Base-by-base conservation (phyloP, 352 stramenopile genomes). In the Phytophthora pistaciae region DNA sequence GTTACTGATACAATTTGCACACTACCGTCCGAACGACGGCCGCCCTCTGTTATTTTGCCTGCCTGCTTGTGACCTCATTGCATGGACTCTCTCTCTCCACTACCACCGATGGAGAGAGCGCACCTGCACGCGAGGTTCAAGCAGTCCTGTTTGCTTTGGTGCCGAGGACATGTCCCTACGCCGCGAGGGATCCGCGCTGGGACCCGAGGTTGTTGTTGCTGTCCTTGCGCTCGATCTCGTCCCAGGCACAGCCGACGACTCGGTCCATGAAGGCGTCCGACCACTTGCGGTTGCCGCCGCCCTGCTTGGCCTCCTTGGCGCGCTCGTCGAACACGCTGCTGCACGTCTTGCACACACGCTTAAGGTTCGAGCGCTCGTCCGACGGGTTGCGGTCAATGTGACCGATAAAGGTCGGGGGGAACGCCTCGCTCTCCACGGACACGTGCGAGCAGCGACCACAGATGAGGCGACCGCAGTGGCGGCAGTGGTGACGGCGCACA, bases 401-500 rank as follows among this genome's bases (percentile, higher is more conserved):
- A 6, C 71, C 71, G 5, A 80, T 74, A 54, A 95, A 96, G 3
- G 78, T 75, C 65, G 80, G 72, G 9, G 89, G 86, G 64, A 95
- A 96, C 21, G 85, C 84, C 33, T 84, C 85, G 54, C 74, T 85
- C 52, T 93, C 86, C 10, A 96, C 77, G 13, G 83, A 92, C 14
- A 91, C 79, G 56, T 92, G 76, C 55, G 86, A 91, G 68, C 90
- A 96, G 59, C 91, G 75, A 16, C 87, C 85, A 58, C 90, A 96
- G 58, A 90, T 88, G 29, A 96, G 75, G 13, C 88, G 86, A 0
- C 89, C 90, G 64, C 90, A 97, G 77, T 94, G 91, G 14, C 90
- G 90, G 67, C 90, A 96, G 74, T 96, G 90, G 68, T 96, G 90
- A 23, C 90, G 90, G 49, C 88, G 86, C 27, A 92, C 78, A 42